Percentiles rank a stretch among this genome's conserved stretches.
Evolutionary conservation across 768 basidiomycete genomes (phyloP).

Genomic region (Tricholomella constricta): DNA sequence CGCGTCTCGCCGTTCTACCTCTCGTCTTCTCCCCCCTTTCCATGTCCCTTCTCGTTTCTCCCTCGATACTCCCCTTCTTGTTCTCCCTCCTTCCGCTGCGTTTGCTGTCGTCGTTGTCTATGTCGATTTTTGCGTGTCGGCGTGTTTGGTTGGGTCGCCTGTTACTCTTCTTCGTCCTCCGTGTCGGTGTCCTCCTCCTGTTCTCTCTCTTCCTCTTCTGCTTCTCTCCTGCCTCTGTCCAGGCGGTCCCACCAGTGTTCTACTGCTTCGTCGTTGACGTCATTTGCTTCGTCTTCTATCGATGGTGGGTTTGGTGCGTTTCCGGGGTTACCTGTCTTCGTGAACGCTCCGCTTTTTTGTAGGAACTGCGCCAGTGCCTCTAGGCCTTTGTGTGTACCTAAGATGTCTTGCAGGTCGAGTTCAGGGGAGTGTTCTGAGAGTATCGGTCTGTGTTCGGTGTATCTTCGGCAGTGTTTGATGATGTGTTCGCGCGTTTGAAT

Average conservation of each 20-base stretch:
- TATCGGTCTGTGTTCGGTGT: conserved; percentile 17
- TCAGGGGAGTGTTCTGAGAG: conserved; percentile 11
- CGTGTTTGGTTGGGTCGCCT: too few species aligned
- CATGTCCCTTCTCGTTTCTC: too few species aligned
- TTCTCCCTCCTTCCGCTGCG: too few species aligned
- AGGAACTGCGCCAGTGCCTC: neutral
- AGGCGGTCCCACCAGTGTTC: neutral
- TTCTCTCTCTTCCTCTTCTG: too few species aligned
- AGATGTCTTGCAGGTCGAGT: neutral
- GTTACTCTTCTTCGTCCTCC: too few species aligned
- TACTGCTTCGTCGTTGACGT: neutral
- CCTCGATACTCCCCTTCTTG: too few species aligned
- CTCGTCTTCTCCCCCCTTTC: too few species aligned
- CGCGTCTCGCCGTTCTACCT: too few species aligned
- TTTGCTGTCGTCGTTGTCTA: too few species aligned
- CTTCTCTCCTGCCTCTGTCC: too few species aligned
- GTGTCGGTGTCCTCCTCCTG: too few species aligned
- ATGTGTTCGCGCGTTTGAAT: conserved; percentile 28
- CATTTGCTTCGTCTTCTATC: neutral
- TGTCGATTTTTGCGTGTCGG: too few species aligned
- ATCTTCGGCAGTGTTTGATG: conserved; percentile 20
- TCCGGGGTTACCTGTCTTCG: neutral
- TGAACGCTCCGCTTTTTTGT: neutral
- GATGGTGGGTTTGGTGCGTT: neutral
- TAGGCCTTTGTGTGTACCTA: neutral